Evolutionary conservation across 345 rosid genomes (phyloP).

Genomic region (Euphorbia peplus): DNA sequence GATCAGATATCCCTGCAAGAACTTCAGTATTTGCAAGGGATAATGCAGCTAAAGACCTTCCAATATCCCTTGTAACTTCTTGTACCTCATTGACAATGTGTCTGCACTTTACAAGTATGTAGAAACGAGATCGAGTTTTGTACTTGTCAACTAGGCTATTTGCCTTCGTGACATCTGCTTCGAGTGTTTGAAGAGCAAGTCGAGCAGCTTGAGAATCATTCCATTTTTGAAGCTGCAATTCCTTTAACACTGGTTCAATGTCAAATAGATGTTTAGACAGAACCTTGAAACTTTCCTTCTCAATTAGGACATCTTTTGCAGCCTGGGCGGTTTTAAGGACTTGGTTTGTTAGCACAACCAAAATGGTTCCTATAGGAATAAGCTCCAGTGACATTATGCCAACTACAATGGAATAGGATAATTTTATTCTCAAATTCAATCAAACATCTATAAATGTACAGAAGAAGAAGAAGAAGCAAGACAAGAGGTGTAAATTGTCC

Average conservation of each 20-base stretch:
- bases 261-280: slow-evolving; percentile 64
- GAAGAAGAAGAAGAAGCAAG: too few relatives aligned
- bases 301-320: slow-evolving; percentile 55
- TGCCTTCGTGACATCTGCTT: slow-evolving; percentile 62
- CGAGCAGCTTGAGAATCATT: slow-evolving; percentile 59
- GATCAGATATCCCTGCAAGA: slow-evolving; percentile 50
- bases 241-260: slow-evolving; percentile 58
- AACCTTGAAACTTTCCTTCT: slow-evolving; percentile 64
- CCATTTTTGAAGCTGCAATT: slow-evolving; percentile 48
- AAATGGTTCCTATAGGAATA: slow-evolving; percentile 60
- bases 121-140: slow-evolving; percentile 53
- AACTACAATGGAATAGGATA: neutral
- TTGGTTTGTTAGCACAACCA: slow-evolving; percentile 55
- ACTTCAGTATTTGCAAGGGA: slow-evolving; percentile 55
- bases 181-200: slow-evolving; percentile 48
- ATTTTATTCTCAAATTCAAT: neutral
- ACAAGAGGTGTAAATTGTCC: too few relatives aligned
- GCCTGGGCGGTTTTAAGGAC: slow-evolving; percentile 70
- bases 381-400: slow-evolving; percentile 52
- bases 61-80: slow-evolving; percentile 61
- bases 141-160: slow-evolving; percentile 55
- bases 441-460: too few relatives aligned
- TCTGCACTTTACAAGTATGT: slow-evolving; percentile 53
- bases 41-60: slow-evolving; percentile 54
- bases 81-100: slow-evolving; percentile 57